Conservation (phyloP, 2,329 filamentous ascomycete species). For the Huntiella abstrusa region DNA sequence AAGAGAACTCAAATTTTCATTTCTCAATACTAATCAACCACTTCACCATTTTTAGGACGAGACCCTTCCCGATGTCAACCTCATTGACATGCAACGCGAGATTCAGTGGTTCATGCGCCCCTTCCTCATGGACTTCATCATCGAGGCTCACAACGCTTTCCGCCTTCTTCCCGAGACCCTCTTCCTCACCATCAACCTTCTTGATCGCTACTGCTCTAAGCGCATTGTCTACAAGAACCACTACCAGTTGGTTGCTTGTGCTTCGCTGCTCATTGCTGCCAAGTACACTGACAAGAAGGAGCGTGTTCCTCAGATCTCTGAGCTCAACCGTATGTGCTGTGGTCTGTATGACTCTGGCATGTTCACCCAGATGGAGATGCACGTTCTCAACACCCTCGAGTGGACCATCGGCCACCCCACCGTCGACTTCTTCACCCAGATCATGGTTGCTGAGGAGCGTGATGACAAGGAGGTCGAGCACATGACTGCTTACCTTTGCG, state of each 20-base stretch:
- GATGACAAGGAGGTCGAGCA: constrained; percentile 78
- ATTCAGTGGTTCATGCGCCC: constrained; percentile 99
- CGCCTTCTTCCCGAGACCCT: constrained; percentile 84
- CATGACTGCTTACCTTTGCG: constrained; percentile 84
- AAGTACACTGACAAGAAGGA: constrained; percentile 99
- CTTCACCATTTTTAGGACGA: constrained; percentile 35
- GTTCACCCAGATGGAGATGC: constrained; percentile 99
- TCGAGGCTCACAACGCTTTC: constrained; percentile 92
- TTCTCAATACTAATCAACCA: not conserved
- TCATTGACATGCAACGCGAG: constrained; percentile 97
- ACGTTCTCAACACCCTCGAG: constrained; percentile 89
- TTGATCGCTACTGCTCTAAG: constrained; percentile 95
- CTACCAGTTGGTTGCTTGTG: constrained; percentile 93
- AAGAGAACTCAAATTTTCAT: no score
- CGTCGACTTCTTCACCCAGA: constrained; percentile 79
- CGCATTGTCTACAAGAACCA: constrained; percentile 97
- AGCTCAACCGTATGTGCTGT: constrained; percentile 98
- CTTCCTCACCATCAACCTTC: constrained; percentile 87
- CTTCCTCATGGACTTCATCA: constrained; percentile 92
- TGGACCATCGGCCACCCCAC: constrained; percentile 95
- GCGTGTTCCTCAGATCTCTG: constrained; percentile 87
- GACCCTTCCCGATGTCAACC: constrained; percentile 86
- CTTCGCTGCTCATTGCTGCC: constrained; percentile 84
- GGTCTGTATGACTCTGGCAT: constrained; percentile 96
- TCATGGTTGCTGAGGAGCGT: constrained; percentile 63